Percentiles rank a stretch among this genome's conserved stretches.
Evolutionary conservation across 805 yeast species (phyloP).

Genomic region (Starmera quercuum): DNA sequence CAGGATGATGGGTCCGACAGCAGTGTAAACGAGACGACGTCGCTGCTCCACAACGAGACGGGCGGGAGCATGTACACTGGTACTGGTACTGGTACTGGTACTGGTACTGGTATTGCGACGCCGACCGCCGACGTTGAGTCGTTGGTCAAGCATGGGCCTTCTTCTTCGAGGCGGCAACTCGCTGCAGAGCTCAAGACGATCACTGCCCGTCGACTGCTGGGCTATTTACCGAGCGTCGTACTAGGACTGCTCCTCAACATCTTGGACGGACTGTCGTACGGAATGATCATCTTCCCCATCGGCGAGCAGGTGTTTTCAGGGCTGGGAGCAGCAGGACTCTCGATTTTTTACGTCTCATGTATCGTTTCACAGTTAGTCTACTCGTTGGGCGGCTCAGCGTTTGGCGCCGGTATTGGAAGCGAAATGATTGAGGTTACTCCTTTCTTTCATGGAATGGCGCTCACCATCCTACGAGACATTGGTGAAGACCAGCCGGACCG

Average conservation of each 20-base stretch:
- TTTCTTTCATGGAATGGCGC: constrained; percentile 93
- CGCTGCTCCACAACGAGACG: too few relatives aligned
- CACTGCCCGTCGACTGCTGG: too few relatives aligned
- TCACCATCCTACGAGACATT: constrained; percentile 50
- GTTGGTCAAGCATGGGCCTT: too few relatives aligned
- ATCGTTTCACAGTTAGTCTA: constrained; percentile 83
- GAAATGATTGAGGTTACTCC: constrained; percentile 99
- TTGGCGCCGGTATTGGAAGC: constrained; percentile 87
- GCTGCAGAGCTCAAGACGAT: too few relatives aligned
- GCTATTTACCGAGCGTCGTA: constrained; percentile 65
- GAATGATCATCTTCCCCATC: constrained; percentile 95
- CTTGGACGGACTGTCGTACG: constrained; percentile 89
- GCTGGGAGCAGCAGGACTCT: constrained; percentile 82
- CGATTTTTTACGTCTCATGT: constrained; percentile 91
- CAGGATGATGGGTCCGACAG: too few relatives aligned
- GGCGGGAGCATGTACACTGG: too few relatives aligned
- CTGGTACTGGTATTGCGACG: too few relatives aligned
- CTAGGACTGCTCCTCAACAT: constrained; percentile 81
- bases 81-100: too few relatives aligned
- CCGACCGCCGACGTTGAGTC: too few relatives aligned
- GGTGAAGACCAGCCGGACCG: constrained; percentile 42
- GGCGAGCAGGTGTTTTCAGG: constrained; percentile 70
- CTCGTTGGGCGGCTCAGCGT: constrained; percentile 86
- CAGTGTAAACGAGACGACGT: too few relatives aligned
- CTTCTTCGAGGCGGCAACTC: too few relatives aligned